phyloP scores from a whole-genome alignment of 1,284 basidiomycete species.

The Cerrena zonata region DNA sequence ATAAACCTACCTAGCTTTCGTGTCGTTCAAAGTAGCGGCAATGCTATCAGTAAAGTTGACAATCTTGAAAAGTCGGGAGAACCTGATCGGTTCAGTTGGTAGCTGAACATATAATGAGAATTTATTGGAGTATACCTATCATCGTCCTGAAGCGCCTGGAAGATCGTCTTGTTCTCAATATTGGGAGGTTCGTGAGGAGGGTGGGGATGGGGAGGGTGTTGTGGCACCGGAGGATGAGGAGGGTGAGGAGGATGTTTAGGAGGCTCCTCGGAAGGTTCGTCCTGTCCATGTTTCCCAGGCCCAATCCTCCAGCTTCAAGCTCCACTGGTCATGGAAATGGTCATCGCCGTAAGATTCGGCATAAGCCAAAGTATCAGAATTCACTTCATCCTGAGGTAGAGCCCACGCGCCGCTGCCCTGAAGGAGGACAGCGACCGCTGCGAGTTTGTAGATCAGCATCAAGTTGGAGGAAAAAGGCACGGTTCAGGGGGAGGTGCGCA shows the following conservation, averaged over 20 bases:
- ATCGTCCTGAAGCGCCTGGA: slow-evolving; percentile 34
- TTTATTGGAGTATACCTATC: slow-evolving; percentile 23
- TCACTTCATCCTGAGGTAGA: neutral
- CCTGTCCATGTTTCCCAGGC: neutral
- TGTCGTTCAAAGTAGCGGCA: slow-evolving; percentile 1
- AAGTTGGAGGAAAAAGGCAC: neutral
- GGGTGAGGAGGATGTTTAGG: slow-evolving; percentile 7
- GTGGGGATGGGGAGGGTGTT: slow-evolving; percentile 10
- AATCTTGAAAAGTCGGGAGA: slow-evolving; percentile 7
- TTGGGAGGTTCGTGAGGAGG: slow-evolving; percentile 11
- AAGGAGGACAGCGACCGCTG: slow-evolving; percentile 3
- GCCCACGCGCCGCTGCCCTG: neutral
- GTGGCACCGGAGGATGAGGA: slow-evolving; percentile 9
- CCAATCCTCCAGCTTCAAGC: neutral
- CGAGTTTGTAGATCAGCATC: slow-evolving; percentile 5
- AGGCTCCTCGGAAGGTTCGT: slow-evolving; percentile 3
- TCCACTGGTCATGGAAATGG: neutral
- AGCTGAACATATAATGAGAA: neutral
- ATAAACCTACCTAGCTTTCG: slow-evolving; percentile 7
- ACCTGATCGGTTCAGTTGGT: neutral
- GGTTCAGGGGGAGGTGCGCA: neutral
- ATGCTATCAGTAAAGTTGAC: slow-evolving; percentile 6
- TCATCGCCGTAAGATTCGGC: neutral
- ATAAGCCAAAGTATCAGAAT: neutral
- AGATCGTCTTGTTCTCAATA: slow-evolving; percentile 33